Conservation (phyloP, 495 filamentous ascomycete species). For the Trichoderma virens region DNA sequence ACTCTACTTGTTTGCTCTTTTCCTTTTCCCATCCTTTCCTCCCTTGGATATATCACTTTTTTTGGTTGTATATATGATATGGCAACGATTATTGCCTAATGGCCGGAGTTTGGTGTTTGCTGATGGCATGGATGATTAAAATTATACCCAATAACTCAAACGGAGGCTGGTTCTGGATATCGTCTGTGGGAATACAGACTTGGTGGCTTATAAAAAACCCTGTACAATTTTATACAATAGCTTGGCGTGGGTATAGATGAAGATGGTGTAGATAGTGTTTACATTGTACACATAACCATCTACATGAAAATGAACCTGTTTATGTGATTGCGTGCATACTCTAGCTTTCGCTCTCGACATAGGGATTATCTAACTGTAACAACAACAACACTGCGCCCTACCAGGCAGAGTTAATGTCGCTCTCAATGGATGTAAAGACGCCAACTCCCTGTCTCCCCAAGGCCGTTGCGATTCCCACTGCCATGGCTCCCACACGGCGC, state of each 20-base stretch:
- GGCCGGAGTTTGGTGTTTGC: not conserved
- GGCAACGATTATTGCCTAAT: not conserved
- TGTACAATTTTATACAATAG: not conserved
- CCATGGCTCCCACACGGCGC: constrained; percentile 52
- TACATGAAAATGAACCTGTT: not conserved
- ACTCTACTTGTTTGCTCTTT: not conserved
- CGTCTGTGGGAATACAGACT: constrained; percentile 1
- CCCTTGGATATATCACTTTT: not conserved
- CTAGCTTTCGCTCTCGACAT: not conserved
- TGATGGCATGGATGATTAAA: not conserved
- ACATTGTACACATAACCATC: not conserved
- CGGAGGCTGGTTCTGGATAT: constrained; percentile 1
- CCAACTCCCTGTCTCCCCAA: constrained; percentile 50
- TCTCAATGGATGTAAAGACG: constrained; percentile 51
- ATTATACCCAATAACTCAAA: not conserved
- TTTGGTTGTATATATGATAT: not conserved
- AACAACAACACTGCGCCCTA: no score
- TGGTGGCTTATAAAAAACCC: not conserved
- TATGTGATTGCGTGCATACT: not conserved
- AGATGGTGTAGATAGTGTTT: not conserved
- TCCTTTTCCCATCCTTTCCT: not conserved
- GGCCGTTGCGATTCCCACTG: constrained; percentile 57
- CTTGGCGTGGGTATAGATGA: not conserved
- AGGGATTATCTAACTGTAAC: not conserved
- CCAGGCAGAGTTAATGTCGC: constrained; percentile 10